Base-by-base conservation (phyloP, 2,329 filamentous ascomycete genomes). In the Trichothecium roseum region DNA sequence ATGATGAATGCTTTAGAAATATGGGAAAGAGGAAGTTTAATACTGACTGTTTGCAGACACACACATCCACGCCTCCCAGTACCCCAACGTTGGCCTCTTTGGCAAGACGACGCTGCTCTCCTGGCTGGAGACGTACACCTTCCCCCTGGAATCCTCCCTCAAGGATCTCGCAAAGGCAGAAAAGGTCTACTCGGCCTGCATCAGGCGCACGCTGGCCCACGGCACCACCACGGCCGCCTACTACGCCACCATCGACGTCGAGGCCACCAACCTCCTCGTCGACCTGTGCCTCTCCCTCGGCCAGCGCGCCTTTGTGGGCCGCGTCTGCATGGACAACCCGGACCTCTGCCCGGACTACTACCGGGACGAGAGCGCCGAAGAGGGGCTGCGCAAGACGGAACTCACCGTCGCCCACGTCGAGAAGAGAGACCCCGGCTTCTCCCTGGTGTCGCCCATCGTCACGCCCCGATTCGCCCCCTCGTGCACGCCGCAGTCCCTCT, bases 401-500 rank as follows among this genome's bases (percentile, higher is more conserved):
- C 59, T 60, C 1, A 69, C 69, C 37, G 66, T 79, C 24, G 42
- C 45, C 8, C 59, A 69, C 39, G 62, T 75, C 17, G 55, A 55
- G 3, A 34, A 28, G 17, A 9, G 37, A 4, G 69, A 74, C 26
- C 64, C 64, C 0, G 45, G 49, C 0, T 55, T 58, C 3, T 45
- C 40, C 3, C 56, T 76, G 0, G 51, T 78, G 8, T 60, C 55
- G 8, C 62, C 65, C 5, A 83, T 95, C 43, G 63, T 96, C 42
- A 96, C 89, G 0, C 81, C 71, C 14, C 66, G 70, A 39, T 88
- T 76, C 61, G 83, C 74, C 39, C 81, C 69, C 2, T 66, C 64
- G 45, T 87, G 71, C 59, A 76, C 68, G 4, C 42, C 45, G 27
- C 70, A 69, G 41, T 65, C 74, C n/a, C 71, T 96, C 53, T 46